Evolutionary conservation across 805 yeast species (phyloP), one percentile per base, ranked within the genome.

Genomic region (Wickerhamiella spandovensis): DNA sequence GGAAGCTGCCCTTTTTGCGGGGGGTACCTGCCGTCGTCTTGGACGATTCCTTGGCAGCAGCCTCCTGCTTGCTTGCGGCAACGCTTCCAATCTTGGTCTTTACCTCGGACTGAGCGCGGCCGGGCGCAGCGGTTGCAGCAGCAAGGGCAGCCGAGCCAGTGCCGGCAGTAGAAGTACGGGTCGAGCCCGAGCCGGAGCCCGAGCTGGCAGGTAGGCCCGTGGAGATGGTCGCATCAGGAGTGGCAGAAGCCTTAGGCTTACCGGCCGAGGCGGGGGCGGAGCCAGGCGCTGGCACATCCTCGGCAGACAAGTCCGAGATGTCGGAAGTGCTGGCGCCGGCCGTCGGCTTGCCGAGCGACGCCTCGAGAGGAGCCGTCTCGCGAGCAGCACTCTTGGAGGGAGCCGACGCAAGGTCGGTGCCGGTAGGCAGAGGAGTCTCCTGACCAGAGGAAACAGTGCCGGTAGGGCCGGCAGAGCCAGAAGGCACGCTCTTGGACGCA

Each of bases 71-170:
- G 21, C 15, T 21, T 21, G 24, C 24, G 7, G 21, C 23, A 7
- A 7, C 24, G 23, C 43, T 39, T 5, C 10, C 45, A 21, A 20
- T 20, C 24, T 39, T 39, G 22, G 15, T 12, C n/a, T 25, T 45
- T 15, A 41, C 43, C n/a, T 37, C 47, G 15, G 32, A n/a, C 15
- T 25, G 45, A 20, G 43, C 44, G 13, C 23, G 20, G 18, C 44
- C 25, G 21, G 50, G 53, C 20, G 53, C 46, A 10, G 50, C 42
- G n/a, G 48, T 47, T 5, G 54, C 54, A 2, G 30, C 47, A 12
- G 50, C 42, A 32, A 23, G 24, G 5, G 51, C 41, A 3, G 44
- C 48, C 2, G 39, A 17, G 39, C 17, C 42, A 35, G 13, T n/a
- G 30, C 32, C 18, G 10, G 44, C n/a, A 15, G 28, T 15, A n/a